These are phyloP conservation scores for thale cress (Arabidopsis thaliana) DNA, from an alignment of 345 rosid species.

Conservation along the genomic window DNA sequence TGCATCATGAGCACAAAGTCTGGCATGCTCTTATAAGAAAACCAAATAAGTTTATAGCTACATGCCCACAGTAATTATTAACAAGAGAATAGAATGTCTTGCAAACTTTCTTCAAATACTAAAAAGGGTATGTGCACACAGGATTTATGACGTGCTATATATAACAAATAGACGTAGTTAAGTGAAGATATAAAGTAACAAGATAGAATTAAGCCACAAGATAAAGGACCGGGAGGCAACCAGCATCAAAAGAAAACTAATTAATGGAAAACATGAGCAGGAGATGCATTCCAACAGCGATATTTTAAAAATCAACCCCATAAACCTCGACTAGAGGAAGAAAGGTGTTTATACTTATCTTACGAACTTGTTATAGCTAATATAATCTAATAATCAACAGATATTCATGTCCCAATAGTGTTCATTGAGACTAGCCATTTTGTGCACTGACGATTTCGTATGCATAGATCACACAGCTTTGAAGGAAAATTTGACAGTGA, in stretches of 20 bases:
- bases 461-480: conserved; percentile 14
- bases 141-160: background rate
- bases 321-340: conserved; percentile 15
- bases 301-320: conserved; percentile 13
- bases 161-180: background rate
- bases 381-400: conserved; percentile 16
- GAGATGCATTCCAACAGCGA: conserved; percentile 22
- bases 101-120: conserved; percentile 9
- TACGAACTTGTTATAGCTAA: background rate
- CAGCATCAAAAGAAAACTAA: background rate
- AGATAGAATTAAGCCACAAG: conserved; percentile 1
- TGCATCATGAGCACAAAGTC: conserved; percentile 1
- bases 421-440: background rate
- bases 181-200: too few relatives aligned
- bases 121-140: conserved; percentile 22
- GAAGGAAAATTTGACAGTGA: background rate
- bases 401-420: conserved; percentile 14
- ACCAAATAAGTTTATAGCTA: background rate
- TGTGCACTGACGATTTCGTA: conserved; percentile 3
- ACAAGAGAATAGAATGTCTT: background rate
- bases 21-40: conserved; percentile 19
- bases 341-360: background rate
- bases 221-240: conserved; percentile 1
- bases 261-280: conserved; percentile 12
- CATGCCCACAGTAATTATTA: conserved; percentile 5